Base-by-base conservation (phyloP, 208 protist genomes). In the Wallacemonas collosoma region DNA sequence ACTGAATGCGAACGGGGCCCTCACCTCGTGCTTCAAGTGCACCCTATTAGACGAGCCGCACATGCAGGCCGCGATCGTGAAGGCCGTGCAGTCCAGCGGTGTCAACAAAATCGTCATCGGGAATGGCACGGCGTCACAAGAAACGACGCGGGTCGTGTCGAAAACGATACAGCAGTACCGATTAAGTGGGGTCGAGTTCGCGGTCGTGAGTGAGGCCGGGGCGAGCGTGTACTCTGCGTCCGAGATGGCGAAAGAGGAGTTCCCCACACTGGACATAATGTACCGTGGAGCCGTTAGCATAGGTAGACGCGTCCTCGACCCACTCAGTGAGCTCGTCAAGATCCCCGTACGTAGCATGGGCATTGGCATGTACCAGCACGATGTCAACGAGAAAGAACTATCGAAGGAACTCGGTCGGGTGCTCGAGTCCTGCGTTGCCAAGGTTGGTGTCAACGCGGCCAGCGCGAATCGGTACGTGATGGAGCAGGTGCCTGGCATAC, bases 291-390 rank as follows among this genome's bases (percentile, higher is more conserved):
- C 91, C 8, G 90, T 95, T 47, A 95, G 81, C 77, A 91, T 97
- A 74, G 93, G 89, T 68, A 83, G 94, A 8, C 90, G 94, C 47
- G 87, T 97, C 64, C 88, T 93, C 48, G 91, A 97, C 76, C 94
- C 94, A 35, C 81, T 97, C 12, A 87, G 89, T 61, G 94, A 97
- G 75, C 79, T 96, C 26, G 90, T 95, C 7, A 97, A 96, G 81
- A 90, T 97, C 61, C 88, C 90, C 1, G 90, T 95, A 44, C 82
- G 80, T 48, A 87, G 83, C 73, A 88, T 97, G 82, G 94, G 94
- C 40, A 93, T 97, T 44, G 94, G 94, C 17, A 91, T 94, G 88
- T 97, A 97, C 77, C 94, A 97, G 76, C 87, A 96, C 75, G 94
- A 97, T 73, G 82, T 96, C 26, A 87, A 87, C 55, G 85, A 91